Evolutionary conservation across 2,329 filamentous ascomycete species (phyloP).

Genomic region (Epichloe glyceriae): DNA sequence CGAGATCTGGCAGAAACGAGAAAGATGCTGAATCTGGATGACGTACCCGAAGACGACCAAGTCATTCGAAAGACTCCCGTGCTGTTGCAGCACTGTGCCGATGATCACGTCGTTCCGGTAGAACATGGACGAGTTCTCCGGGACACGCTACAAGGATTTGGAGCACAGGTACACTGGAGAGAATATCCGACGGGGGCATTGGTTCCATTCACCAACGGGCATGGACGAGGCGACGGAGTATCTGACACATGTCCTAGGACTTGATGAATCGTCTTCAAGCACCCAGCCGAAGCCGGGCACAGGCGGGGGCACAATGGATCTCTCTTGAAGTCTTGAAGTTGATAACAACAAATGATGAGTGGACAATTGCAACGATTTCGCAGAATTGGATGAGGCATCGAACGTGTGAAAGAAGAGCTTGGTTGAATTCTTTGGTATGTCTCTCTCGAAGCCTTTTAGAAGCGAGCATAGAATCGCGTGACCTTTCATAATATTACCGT

Average conservation of each 20-base stretch:
- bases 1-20: constrained; percentile 19
- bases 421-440: no score
- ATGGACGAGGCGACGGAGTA: constrained; percentile 28
- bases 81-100: constrained; percentile 30
- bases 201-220: constrained; percentile 29
- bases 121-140: constrained; percentile 22
- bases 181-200: constrained; percentile 31
- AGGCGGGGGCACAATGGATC: background rate
- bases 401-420: no score
- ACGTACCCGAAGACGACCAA: constrained; percentile 13
- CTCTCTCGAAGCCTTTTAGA: background rate
- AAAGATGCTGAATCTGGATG: constrained; percentile 17
- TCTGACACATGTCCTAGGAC: constrained; percentile 9
- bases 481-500: no score
- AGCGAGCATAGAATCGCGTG: background rate
- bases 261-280: background rate
- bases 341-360: background rate
- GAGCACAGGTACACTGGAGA: constrained; percentile 25
- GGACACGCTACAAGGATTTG: constrained; percentile 23
- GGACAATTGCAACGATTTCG: background rate
- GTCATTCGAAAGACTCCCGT: constrained; percentile 29
- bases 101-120: constrained; percentile 29
- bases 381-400: no score
- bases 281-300: background rate
- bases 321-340: background rate